Evolutionary conservation across 2,329 filamentous ascomycete species (phyloP), one percentile per base, ranked within the genome.

Genomic region (Penicillium corylophilum): DNA sequence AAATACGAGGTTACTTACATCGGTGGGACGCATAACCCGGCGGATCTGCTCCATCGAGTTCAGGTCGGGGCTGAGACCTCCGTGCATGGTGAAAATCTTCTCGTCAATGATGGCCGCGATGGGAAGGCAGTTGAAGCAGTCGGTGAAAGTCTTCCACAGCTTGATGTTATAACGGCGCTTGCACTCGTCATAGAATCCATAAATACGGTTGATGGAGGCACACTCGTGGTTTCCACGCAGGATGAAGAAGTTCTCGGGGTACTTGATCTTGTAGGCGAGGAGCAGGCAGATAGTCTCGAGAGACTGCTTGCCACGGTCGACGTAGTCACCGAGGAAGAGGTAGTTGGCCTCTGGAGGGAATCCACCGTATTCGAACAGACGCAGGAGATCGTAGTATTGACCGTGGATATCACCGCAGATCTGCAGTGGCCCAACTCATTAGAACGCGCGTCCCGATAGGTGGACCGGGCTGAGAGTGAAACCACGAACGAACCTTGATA

Each of bases 11-110:
- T 47, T 56, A 84, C 92, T 80, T 84, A 97, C 93, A 82, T 99
- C 94, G 66, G 94, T 99, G 55, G 94, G 94, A 68, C 94, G 88
- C 92, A 97, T 97, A 64, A 99, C 93, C 65, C 93, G 89, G 72
- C 94, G 90, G 67, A 99, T 99, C 81, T 99, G 93, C 80, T 99
- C 94, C 94, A 99, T 99, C 29, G 92, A 96, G 82, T 97, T 96
- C 62, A 99, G 82, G 72, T 96, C 94, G 40, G 94, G 94, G 75
- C 91, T 96, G 68, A 99, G 79, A 70, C 94, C 94, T 71, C 94
- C 94, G 77, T 99, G 94, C 93, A 99, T 96, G 71, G 92, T 96
- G 81, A 99, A 97, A 72, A 99, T 99, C 87, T 97, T 99, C 82
- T 96, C 94, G 70, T 96, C 93, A 66, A 99, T 96, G 77, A 99